Conservation (phyloP, 1,284 basidiomycete species). For the Trametes versicolor region DNA sequence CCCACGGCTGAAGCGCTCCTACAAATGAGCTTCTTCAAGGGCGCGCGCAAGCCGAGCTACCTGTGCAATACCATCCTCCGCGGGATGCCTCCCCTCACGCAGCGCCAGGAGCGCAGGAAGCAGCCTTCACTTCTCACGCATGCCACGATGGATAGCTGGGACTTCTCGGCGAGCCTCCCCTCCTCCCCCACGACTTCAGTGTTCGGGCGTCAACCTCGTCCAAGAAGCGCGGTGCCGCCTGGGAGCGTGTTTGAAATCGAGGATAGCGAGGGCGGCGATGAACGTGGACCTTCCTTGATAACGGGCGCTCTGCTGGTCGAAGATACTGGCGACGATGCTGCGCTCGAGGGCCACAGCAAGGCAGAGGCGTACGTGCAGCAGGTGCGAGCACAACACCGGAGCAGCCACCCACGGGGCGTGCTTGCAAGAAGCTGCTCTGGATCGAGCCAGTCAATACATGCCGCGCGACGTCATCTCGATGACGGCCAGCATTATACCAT, state of each 20-base stretch:
- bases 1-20: slow-evolving; percentile 85
- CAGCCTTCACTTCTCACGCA: slow-evolving; percentile 52
- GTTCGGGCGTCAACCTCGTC: slow-evolving; percentile 32
- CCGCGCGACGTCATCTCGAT: slow-evolving; percentile 27
- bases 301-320: neutral
- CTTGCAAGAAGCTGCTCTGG: slow-evolving; percentile 27
- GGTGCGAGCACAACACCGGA: slow-evolving; percentile 30
- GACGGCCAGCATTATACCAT: slow-evolving; percentile 28
- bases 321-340: slow-evolving; percentile 21
- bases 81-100: slow-evolving; percentile 73
- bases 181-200: slow-evolving; percentile 41
- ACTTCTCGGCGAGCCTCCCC: slow-evolving; percentile 54
- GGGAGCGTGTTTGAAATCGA: slow-evolving; percentile 34
- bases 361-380: slow-evolving; percentile 34
- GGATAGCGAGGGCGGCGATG: slow-evolving; percentile 6
- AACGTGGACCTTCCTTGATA: neutral
- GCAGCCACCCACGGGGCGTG: slow-evolving; percentile 1
- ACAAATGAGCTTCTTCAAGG: slow-evolving; percentile 82
- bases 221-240: slow-evolving; percentile 20
- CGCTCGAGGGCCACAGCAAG: slow-evolving; percentile 25
- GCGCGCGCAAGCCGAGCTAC: slow-evolving; percentile 78
- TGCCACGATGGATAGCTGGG: slow-evolving; percentile 72
- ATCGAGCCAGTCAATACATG: slow-evolving; percentile 31
- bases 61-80: slow-evolving; percentile 79
- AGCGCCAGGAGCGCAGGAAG: slow-evolving; percentile 73